Evolutionary conservation across 805 yeast species (phyloP), one percentile per base, ranked within the genome.

Genomic region (Saccharomycopsis sp.): DNA sequence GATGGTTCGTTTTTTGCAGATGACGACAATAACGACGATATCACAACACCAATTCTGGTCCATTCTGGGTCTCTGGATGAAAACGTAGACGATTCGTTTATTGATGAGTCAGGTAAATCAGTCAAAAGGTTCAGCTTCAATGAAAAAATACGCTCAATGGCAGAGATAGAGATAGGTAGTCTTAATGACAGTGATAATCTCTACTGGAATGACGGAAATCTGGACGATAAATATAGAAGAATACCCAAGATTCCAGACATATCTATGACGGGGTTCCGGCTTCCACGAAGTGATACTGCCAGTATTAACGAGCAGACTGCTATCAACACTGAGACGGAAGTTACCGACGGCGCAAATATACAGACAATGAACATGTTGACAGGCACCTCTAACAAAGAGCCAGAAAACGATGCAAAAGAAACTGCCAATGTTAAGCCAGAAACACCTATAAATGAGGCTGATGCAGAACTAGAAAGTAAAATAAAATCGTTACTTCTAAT

Each of bases 381-480:
- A 17, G 49, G 49, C 22, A 44, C 12, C 12, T 3, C 7, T 7
- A 12, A 44, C 12, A 44, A 17, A 35, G 8, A 8, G 14, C 14
- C 41, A 35, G 41, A 35, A 14, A 14, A 35, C 41, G 14, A 35
- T 35, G 14, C 8, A 8, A 35, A 35, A 35, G 41, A 35, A 35
- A 9, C 41, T 8, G 41, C 41, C 14, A 35, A n/a, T n/a, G n/a
- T n/a, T n/a, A n/a, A n/a, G n/a, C 38, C 38, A 29, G 38, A 29
- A 29, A 29, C 38, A 29, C 59, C 63, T 2, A 42, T 59, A 15
- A 60, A 47, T 23, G 55, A 61, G 38, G 63, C 63, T 9, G 63
- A 61, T 47, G 62, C 62, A 8, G 63, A 64, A 15, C 47, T 61
- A 23, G 62, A 58, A 35, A 56, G 54, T 38, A 59, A 58, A 24